Base-by-base conservation (phyloP, 73 alveolate species). In the Diophrys sp. region DNA sequence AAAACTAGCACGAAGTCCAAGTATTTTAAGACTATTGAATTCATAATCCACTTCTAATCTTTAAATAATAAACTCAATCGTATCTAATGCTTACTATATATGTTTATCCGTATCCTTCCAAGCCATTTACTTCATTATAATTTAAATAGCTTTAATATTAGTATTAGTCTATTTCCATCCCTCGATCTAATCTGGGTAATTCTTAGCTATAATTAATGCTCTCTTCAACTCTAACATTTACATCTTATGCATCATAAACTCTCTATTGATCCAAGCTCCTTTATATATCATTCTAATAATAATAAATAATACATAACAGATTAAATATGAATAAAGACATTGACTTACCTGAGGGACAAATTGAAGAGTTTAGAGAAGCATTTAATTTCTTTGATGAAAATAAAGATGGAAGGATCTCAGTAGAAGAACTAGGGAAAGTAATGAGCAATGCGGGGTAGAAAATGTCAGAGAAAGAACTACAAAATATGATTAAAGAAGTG, bases 401-500 rank as follows among this genome's bases (percentile, higher is more conserved):
- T 57, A 57, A 57, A 14, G 71, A 57, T 14, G 71, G 71, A 14
- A 57, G 33, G 1, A 57, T 57, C 23, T 57, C 71, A 2, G 27
- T 57, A 2, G 71, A 57, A 1, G 71, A 57, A 25, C 23, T 57
- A 1, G 27, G 27, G 27, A 57, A 57, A 25, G 71, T 31, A 2
- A 29, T 57, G 23, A 57, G 23, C 27, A 31, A 57, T 57, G 27
- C 33, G 5, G 71, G 27, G 23, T n/a, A 89, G 57, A 94, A 86
- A 56, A 94, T 96, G 67, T 83, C 97, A 32, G 96, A 84, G 54
- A 89, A 88, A 31, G 96, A 83, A 76, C 75, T 87, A n/a, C 57
- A 70, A 57, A 91, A 91, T 57, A 87, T 91, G 87, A 84, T 87
- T 29, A 67, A 77, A 25, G 89, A 78, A 67, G 87, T 87, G 24